Evolutionary conservation across 225 moss, liverwort and hornwort species (phyloP).

Genomic region (Physcomitrellopsis africana): DNA sequence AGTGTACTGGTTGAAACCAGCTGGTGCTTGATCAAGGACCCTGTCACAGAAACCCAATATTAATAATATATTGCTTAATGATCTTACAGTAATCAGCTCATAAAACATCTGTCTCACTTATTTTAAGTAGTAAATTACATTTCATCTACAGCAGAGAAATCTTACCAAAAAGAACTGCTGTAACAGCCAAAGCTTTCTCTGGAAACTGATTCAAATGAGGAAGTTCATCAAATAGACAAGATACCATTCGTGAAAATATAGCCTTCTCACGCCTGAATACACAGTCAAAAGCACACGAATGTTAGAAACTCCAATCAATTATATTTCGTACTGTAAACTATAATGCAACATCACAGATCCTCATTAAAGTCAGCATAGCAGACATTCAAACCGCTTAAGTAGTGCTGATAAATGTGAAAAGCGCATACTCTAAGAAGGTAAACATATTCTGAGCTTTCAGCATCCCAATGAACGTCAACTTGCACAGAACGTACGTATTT

Average conservation of each 20-base stretch:
- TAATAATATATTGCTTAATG: too few relatives aligned
- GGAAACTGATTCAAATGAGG: conserved; percentile 55
- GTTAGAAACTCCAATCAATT: neutral
- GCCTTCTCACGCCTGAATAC: conserved; percentile 28
- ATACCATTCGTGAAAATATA: conserved; percentile 55
- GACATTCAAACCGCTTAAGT: neutral
- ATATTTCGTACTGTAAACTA: neutral
- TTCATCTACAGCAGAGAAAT: neutral
- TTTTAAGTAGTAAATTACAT: neutral
- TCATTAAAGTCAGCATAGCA: neutral
- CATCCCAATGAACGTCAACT: neutral
- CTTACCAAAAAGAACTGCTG: conserved; percentile 69
- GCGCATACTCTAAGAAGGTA: neutral
- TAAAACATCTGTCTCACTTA: neutral
- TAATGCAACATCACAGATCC: neutral
- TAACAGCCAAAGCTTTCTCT: conserved; percentile 60
- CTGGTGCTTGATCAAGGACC: conserved; percentile 70
- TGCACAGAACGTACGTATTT: neutral
- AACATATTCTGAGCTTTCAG: neutral
- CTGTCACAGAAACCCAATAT: conserved; percentile 32
- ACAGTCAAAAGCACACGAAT: neutral
- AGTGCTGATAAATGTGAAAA: neutral
- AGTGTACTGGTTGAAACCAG: conserved; percentile 56
- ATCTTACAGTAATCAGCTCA: neutral
- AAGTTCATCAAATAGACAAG: conserved; percentile 62